Conservation (phyloP, 805 yeast species). For the Candida xiaguanensis region DNA sequence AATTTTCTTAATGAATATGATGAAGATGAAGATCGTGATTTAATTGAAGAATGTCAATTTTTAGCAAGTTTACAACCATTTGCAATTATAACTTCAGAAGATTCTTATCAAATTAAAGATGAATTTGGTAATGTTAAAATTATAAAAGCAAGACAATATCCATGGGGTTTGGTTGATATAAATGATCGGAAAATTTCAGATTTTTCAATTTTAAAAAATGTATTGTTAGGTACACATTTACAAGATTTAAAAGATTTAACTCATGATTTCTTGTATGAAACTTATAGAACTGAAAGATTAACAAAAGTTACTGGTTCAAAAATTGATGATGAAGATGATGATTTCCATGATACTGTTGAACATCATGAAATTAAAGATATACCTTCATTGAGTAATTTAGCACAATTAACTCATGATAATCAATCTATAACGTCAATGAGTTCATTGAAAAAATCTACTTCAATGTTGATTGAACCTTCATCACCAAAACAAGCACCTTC, state of each 20-base stretch:
- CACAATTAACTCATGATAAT: constrained; percentile 40
- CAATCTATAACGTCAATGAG: constrained; percentile 19
- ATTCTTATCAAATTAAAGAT: constrained; percentile 43
- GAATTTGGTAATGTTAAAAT: constrained; percentile 62
- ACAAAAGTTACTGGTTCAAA: constrained; percentile 44
- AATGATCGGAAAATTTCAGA: constrained; percentile 51
- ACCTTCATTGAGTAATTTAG: constrained; percentile 63
- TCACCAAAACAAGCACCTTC: constrained; percentile 27
- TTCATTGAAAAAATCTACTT: constrained; percentile 21
- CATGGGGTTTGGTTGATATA: constrained; percentile 82
- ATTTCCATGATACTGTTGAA: constrained; percentile 23
- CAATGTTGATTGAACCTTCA: constrained; percentile 31
- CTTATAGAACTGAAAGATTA: constrained; percentile 74
- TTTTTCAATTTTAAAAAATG: constrained; percentile 59
- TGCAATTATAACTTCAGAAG: constrained; percentile 66
- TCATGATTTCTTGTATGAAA: constrained; percentile 71
- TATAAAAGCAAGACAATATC: constrained; percentile 73
- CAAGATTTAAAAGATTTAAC: constrained; percentile 80
- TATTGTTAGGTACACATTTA: constrained; percentile 76
- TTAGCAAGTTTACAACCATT: constrained; percentile 70
- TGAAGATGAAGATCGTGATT: constrained; percentile 72
- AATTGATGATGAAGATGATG: constrained; percentile 10
- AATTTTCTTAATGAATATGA: constrained; percentile 46
- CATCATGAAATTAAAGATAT: constrained; percentile 15
- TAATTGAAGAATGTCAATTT: constrained; percentile 63